A percentile compares a stretch with the other conserved stretches of the same genome.
phyloP scores from a whole-genome alignment of 2,329 filamentous ascomycete genomes.

The Exophiala sp. region DNA sequence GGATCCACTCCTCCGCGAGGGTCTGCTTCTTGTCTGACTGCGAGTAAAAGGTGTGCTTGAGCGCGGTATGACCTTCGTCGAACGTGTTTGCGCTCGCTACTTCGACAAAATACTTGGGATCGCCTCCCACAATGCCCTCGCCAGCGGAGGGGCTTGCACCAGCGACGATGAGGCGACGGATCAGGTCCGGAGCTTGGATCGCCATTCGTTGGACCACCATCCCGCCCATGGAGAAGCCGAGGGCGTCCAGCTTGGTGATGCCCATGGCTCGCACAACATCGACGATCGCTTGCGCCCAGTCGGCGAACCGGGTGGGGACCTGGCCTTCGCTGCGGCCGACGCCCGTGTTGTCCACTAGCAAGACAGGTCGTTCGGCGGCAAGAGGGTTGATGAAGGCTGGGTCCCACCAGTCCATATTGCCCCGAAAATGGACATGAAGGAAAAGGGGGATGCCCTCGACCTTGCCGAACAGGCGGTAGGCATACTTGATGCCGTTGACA shows the following conservation, averaged over 20 bases:
- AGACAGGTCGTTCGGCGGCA: conserved; percentile 40
- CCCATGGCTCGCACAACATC: conserved; percentile 32
- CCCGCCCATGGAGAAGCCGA: conserved; percentile 53
- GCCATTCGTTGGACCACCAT: conserved; percentile 46
- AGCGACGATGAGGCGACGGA: conserved; percentile 44
- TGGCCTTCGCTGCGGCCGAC: conserved; percentile 45
- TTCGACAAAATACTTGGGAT: conserved; percentile 10
- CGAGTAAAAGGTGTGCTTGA: conserved; percentile 15
- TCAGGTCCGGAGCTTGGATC: conserved; percentile 36
- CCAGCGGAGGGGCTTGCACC: conserved; percentile 42
- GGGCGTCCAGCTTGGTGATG: conserved; percentile 41
- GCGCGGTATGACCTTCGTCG: conserved; percentile 1
- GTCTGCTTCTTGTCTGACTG: conserved; percentile 9
- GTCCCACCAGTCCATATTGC: conserved; percentile 34
- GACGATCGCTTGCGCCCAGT: conserved; percentile 34
- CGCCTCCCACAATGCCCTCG: conserved; percentile 7
- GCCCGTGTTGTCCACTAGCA: conserved; percentile 50
- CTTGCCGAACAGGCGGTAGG: conserved; percentile 27
- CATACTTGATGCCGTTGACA: conserved; percentile 26
- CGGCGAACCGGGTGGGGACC: conserved; percentile 40
- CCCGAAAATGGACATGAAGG: conserved; percentile 31
- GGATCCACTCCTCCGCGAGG: conserved; percentile 6
- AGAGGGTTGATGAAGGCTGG: conserved; percentile 47
- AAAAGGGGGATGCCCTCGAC: conserved; percentile 27
- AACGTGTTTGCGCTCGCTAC: conserved; percentile 8